These are phyloP conservation scores for Alternaria sp. DNA, from an alignment of 2,329 filamentous ascomycete genomes.

Conservation along the genomic window DNA sequence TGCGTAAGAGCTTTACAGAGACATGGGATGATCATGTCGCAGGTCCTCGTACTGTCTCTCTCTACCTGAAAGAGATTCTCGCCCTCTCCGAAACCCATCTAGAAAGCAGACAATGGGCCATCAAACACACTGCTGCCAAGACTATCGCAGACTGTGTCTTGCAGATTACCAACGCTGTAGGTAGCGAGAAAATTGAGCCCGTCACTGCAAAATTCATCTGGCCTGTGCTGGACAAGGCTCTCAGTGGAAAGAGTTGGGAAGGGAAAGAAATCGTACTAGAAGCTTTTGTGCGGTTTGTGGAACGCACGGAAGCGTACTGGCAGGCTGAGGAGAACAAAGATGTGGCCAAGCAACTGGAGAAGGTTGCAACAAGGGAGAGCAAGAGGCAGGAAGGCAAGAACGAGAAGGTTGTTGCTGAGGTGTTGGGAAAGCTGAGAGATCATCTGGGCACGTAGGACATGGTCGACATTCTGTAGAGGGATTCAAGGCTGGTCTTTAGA, in stretches of 20 bases:
- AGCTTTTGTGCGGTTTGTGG: constrained; percentile 80
- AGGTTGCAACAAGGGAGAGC: constrained; percentile 80
- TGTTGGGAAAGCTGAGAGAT: constrained; percentile 28
- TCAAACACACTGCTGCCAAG: constrained; percentile 88
- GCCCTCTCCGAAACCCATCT: constrained; percentile 72
- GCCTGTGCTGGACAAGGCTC: constrained; percentile 81
- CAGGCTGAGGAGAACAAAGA: constrained; percentile 65
- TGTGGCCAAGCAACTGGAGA: constrained; percentile 68
- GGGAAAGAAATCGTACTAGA: constrained; percentile 87
- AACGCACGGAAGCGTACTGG: constrained; percentile 68
- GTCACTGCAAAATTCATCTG: constrained; percentile 72
- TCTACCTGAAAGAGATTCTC: constrained; percentile 86
- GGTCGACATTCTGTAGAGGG: background rate
- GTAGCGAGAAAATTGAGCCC: constrained; percentile 66
- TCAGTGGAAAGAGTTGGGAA: constrained; percentile 89
- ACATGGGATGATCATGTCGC: constrained; percentile 93
- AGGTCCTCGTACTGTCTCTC: constrained; percentile 78
- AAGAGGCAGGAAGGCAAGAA: constrained; percentile 91
- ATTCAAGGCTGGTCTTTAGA: background rate
- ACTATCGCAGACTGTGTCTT: constrained; percentile 77
- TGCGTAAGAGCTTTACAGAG: constrained; percentile 79
- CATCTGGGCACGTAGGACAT: constrained; percentile 17
- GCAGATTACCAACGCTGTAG: constrained; percentile 67
- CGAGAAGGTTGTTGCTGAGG: constrained; percentile 38
- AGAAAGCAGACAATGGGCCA: constrained; percentile 83